These are phyloP conservation scores for Rhizoctonia solani DNA, from an alignment of 1,284 basidiomycete genomes.

Conservation along the genomic window DNA sequence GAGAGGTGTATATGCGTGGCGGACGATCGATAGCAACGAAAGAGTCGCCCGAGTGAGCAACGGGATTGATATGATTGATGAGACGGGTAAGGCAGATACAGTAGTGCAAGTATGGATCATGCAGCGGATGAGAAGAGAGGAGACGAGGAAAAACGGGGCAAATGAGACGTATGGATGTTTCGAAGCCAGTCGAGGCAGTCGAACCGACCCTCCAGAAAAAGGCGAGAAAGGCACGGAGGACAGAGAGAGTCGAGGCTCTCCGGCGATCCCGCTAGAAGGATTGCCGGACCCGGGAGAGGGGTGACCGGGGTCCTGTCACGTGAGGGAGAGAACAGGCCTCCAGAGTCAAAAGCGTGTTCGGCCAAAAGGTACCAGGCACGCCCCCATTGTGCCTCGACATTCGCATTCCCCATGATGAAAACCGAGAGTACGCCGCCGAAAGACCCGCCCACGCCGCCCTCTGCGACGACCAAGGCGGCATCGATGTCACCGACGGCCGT, in stretches of 20 bases:
- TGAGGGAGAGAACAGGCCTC: background rate
- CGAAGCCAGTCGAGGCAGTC: background rate
- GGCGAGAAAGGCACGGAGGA: too few species aligned
- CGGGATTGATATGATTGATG: background rate
- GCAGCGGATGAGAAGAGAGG: too few species aligned
- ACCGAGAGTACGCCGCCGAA: slow-evolving; percentile 2
- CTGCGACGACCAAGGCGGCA: background rate
- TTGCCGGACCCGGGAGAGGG: background rate
- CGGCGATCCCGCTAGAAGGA: too few species aligned
- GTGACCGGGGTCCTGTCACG: slow-evolving; percentile 1
- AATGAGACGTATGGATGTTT: background rate
- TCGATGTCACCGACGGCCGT: slow-evolving; percentile 2
- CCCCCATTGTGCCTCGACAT: slow-evolving; percentile 1
- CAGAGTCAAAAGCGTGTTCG: background rate
- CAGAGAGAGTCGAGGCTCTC: too few species aligned
- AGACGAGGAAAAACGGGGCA: background rate
- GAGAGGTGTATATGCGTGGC: too few species aligned
- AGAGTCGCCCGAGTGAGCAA: too few species aligned
- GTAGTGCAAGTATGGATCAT: background rate
- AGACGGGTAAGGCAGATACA: background rate
- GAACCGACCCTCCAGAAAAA: too few species aligned
- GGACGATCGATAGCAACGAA: too few species aligned
- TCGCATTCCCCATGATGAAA: background rate
- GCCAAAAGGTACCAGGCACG: slow-evolving; percentile 7
- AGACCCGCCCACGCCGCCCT: slow-evolving; percentile 4